Evolutionary conservation across 805 yeast species (phyloP), one percentile per base, ranked within the genome.

Genomic region (Wickerhamiella kurtzmanii): DNA sequence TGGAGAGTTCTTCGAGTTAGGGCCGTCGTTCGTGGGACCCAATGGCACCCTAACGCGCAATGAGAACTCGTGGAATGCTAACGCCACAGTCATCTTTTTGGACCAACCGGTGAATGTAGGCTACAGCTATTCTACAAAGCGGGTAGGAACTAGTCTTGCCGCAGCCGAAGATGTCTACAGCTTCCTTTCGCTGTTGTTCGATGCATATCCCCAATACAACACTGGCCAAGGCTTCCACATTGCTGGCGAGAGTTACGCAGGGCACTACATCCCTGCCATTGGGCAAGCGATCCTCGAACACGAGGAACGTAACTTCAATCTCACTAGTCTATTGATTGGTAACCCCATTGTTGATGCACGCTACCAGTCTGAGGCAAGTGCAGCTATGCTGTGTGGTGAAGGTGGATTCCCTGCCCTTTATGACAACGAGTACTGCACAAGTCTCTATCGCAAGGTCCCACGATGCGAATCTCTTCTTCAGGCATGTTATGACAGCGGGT

Each of bases 61-160:
- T 67, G 94, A 94, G 28, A 67, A 78, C 67, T 78, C 96, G 1
- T 89, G 98, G 98, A 89, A 87, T 66, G 70, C 74, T 59, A 88
- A 88, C 63, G 96, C 98, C 35, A 76, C 92, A 18, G 87, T 89
- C 36, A 82, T 92, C 54, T 89, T 83, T 71, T 72, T 89, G 51
- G 97, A 89, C 64, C 96, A 89, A 67, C 98, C 97, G 9, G 86
- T 88, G 46, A 85, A 85, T 51, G 96, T 86, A 35, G 98, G 97
- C 32, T 89, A 77, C 68, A 87, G 96, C 0, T 87, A 89, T 67
- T 83, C 54, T 37, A 43, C 44, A 22, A n/a, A 52, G 38, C 50
- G 50, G 18, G 58, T 55, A n/a, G 39, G 36, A 17, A 46, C 47
- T 28, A 44, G 55, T 9, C 42, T 47, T 2, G 78, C 89, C 47